Conservation (phyloP, 192 early-diverging fungal species). For the Paraglomus occultum region DNA sequence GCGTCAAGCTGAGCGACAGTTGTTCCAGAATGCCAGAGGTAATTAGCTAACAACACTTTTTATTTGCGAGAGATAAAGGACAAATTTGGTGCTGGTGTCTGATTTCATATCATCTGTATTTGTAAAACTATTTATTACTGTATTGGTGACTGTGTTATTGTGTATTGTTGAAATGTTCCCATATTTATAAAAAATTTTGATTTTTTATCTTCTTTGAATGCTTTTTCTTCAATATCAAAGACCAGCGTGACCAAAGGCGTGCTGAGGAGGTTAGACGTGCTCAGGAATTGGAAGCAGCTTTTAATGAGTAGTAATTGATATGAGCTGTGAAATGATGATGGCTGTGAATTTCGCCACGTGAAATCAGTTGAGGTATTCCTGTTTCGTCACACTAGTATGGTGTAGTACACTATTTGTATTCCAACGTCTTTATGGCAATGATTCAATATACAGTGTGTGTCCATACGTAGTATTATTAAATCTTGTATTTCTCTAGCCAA, state of each 20-base stretch:
- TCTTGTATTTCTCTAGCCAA: no score
- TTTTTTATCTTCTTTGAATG: background rate
- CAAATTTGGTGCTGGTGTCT: background rate
- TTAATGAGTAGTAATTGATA: conserved; percentile 21
- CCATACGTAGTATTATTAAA: no score
- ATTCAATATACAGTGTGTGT: no score
- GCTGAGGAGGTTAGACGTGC: conserved; percentile 15
- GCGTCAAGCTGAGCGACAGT: conserved; percentile 24
- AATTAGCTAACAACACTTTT: background rate
- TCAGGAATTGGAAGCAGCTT: conserved; percentile 27
- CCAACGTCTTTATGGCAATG: no score
- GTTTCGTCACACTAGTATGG: no score
- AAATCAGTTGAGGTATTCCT: no score
- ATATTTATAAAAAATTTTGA: background rate
- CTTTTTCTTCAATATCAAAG: conserved; percentile 3
- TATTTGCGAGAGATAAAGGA: background rate
- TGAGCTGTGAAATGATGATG: background rate
- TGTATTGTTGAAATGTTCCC: no score
- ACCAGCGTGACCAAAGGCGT: conserved; percentile 26
- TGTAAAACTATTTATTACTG: background rate
- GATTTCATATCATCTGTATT: background rate
- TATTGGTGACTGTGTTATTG: no score
- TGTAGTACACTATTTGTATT: no score
- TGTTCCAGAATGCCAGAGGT: conserved; percentile 23
- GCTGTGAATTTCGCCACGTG: no score